Evolutionary conservation across 352 stramenopile genomes (phyloP).

Genomic region (Globisporangium solare): DNA sequence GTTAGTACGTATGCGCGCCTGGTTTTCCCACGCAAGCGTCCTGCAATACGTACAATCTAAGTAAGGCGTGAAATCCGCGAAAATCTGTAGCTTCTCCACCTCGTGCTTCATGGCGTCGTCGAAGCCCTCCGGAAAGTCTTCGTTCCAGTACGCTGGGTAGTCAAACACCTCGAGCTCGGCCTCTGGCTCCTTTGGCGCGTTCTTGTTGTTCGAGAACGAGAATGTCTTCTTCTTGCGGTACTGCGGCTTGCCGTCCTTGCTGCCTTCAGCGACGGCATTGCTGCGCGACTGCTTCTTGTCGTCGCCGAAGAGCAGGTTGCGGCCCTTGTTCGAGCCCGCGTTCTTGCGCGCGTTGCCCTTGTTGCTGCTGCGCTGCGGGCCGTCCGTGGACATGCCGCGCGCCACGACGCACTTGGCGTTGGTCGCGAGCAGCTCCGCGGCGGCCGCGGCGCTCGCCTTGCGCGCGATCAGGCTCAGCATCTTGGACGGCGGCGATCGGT

Average conservation of each 20-base stretch:
- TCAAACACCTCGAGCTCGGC: constrained; percentile 59
- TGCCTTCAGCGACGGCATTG: constrained; percentile 15
- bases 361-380: constrained; percentile 16
- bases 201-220: constrained; percentile 45
- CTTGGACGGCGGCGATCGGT: background rate
- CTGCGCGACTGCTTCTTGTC: constrained; percentile 10
- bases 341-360: constrained; percentile 21
- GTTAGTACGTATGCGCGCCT: background rate
- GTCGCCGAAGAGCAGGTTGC: constrained; percentile 30
- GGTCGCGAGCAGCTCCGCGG: constrained; percentile 14
- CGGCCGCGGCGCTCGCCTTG: constrained; percentile 6
- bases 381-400: constrained; percentile 14
- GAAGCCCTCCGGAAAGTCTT: constrained; percentile 68
- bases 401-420: constrained; percentile 15
- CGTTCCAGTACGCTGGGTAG: constrained; percentile 70
- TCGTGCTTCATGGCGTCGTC: constrained; percentile 84
- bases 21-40: background rate
- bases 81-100: constrained; percentile 82
- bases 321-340: constrained; percentile 18
- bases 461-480: constrained; percentile 19
- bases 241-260: constrained; percentile 9
- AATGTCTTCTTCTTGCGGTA: constrained; percentile 65
- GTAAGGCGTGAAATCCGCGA: constrained; percentile 67
- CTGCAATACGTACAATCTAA: constrained; percentile 42
- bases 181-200: constrained; percentile 24